These are phyloP conservation scores for Rostrohypoxylon terebratum DNA, from an alignment of 495 filamentous ascomycete genomes.

Conservation along the genomic window DNA sequence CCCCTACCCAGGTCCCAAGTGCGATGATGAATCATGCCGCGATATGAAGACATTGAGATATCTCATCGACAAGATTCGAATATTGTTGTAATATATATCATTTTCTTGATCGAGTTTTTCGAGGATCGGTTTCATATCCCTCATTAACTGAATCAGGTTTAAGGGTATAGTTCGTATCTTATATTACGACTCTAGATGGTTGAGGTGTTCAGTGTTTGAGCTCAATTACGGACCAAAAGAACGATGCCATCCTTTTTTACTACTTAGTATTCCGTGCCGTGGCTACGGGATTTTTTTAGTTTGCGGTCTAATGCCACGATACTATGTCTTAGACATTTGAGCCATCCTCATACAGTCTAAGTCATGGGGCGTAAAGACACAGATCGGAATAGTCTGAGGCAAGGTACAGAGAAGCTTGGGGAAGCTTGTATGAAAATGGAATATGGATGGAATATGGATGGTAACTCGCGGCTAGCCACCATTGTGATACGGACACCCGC, in stretches of 20 bases:
- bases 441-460: constrained; percentile 27
- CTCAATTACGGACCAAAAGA: constrained; percentile 8
- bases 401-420: constrained; percentile 36
- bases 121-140: background rate
- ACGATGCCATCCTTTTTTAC: constrained; percentile 20
- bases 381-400: constrained; percentile 34
- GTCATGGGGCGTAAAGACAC: constrained; percentile 32
- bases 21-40: background rate
- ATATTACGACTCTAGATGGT: background rate
- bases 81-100: background rate
- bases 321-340: constrained; percentile 42
- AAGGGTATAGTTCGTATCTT: constrained; percentile 1
- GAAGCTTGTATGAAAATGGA: constrained; percentile 22
- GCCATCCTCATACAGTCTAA: constrained; percentile 38
- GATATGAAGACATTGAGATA: background rate
- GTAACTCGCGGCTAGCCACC: constrained; percentile 31
- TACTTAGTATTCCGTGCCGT: constrained; percentile 29
- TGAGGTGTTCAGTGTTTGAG: background rate
- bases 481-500: constrained; percentile 35
- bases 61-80: background rate
- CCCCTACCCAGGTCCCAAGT: background rate
- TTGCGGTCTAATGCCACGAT: constrained; percentile 41
- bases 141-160: background rate
- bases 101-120: background rate
- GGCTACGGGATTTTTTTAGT: constrained; percentile 38